Evolutionary conservation across 2,329 filamentous ascomycete species (phyloP).

Genomic region (Lojkania enalia): DNA sequence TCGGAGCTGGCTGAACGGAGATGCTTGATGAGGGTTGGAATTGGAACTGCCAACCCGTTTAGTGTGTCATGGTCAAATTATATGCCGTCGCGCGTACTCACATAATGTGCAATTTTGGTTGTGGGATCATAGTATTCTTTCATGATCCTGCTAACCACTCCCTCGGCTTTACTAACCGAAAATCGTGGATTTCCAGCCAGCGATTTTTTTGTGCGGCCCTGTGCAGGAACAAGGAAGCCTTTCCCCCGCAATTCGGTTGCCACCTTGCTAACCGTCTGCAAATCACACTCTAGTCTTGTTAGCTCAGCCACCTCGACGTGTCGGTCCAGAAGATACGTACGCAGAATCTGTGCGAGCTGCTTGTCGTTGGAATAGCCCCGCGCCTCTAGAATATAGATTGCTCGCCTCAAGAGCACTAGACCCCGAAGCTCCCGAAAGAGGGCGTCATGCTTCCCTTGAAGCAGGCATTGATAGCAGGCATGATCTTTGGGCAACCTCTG

Average conservation of each 20-base stretch:
- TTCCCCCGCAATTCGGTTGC: not conserved
- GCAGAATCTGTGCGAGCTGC: constrained; percentile 18
- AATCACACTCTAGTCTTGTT: constrained; percentile 21
- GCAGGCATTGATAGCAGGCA: constrained; percentile 53
- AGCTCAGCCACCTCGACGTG: not conserved
- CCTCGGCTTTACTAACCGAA: not conserved
- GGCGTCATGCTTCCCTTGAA: constrained; percentile 26
- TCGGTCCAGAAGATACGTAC: constrained; percentile 15
- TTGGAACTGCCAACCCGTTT: too few species aligned
- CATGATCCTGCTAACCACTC: not conserved
- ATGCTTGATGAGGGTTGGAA: too few species aligned
- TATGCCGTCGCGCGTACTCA: too few species aligned
- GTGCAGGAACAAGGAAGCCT: not conserved
- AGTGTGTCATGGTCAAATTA: too few species aligned
- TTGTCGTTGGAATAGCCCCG: constrained; percentile 18
- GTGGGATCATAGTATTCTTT: constrained; percentile 1
- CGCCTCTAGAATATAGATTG: constrained; percentile 19
- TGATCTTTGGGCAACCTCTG: constrained; percentile 47
- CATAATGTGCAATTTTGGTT: not conserved
- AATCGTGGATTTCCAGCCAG: not conserved
- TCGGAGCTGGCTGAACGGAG: too few species aligned
- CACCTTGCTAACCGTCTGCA: constrained; percentile 7
- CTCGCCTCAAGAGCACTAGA: constrained; percentile 22
- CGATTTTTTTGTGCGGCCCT: not conserved
- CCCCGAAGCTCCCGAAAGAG: constrained; percentile 21